Base-by-base conservation (phyloP, 2,329 filamentous ascomycete species). In the Delphinella strobiligena region DNA sequence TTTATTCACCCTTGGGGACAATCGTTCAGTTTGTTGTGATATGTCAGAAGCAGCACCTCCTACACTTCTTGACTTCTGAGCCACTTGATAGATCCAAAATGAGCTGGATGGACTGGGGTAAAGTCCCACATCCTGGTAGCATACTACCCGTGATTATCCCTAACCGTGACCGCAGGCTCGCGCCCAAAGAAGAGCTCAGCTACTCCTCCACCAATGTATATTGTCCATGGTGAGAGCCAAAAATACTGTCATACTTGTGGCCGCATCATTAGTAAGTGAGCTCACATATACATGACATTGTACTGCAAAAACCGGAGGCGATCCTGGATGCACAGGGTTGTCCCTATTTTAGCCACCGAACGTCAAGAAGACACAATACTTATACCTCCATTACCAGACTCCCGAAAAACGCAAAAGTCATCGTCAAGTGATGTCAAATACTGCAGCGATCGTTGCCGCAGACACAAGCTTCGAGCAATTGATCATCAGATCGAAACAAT, bases 161-260 rank as follows among this genome's bases (percentile, higher is more conserved):
- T 7, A 27, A 31, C 24, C 35, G 9, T 5, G 15, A 9, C 4
- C 19, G 22, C 27, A 46, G 47, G 64, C 61, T 64, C 61, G 2
- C 58, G 63, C 10, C 62, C 62, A 1, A 54, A 53, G 29, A 65
- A 67, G 45, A 53, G 55, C 33, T 51, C 59, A 24, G 52, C 61
- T 24, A 60, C 58, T 1, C 73, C 72, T 9, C 66, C 69, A 8
- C 74, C 73, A 0, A 66, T 68, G 36, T 78, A 78, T 48, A 59
- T 77, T 18, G 60, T 60, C 5, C 15, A 62, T 2, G 63, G 64
- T 32, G 68, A 71, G 35, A 53, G 60, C 18, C 68, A 67, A 1
- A 66, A 68, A 1, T 77, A 77, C 51, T 76, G 72, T 47, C 66
- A 68, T 44, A 67, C 68, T 10, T 78, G 73, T 47, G 73, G 75